A percentile compares a stretch with the other conserved stretches of the same genome.
phyloP scores from a whole-genome alignment of 1,139 yeast species.

The Protomyces macrosporus region DNA sequence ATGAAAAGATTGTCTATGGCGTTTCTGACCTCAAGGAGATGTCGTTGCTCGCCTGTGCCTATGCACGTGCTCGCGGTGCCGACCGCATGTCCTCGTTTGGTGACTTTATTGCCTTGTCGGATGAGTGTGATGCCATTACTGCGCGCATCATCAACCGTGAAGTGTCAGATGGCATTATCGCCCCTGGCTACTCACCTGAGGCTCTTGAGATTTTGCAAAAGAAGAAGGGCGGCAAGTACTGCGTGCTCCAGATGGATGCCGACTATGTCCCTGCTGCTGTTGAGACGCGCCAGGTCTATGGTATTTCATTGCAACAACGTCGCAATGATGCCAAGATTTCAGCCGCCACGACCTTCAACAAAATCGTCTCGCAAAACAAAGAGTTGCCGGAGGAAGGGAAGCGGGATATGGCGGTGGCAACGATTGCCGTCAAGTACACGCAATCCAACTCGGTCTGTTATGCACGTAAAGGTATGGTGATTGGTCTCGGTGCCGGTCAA shows the following conservation, averaged over 20 bases:
- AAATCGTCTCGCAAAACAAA: slow-evolving; percentile 82
- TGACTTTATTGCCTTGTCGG: slow-evolving; percentile 94
- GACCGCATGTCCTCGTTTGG: slow-evolving; percentile 99
- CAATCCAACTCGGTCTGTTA: slow-evolving; percentile 97
- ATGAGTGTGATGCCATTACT: slow-evolving; percentile 92
- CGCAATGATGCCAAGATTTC: slow-evolving; percentile 90
- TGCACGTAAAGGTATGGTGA: slow-evolving; percentile 98
- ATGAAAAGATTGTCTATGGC: slow-evolving; percentile 91
- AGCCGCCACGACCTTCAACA: slow-evolving; percentile 79
- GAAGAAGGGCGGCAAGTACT: slow-evolving; percentile 96
- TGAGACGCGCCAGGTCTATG: slow-evolving; percentile 94
- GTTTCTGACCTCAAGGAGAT: slow-evolving; percentile 70
- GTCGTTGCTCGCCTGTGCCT: slow-evolving; percentile 94
- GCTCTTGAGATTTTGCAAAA: slow-evolving; percentile 81
- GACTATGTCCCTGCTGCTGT: slow-evolving; percentile 73
- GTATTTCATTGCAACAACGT: slow-evolving; percentile 90
- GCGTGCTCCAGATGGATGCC: slow-evolving; percentile 89
- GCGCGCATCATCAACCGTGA: slow-evolving; percentile 96
- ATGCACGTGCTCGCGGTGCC: slow-evolving; percentile 99
- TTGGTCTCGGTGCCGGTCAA: slow-evolving; percentile 98
- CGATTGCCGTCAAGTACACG: slow-evolving; percentile 93
- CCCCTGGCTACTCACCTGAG: slow-evolving; percentile 91
- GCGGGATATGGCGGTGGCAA: slow-evolving; percentile 90
- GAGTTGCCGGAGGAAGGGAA: slow-evolving; percentile 84
- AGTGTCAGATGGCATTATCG: slow-evolving; percentile 97